Evolutionary conservation across 1,284 basidiomycete species (phyloP).

Genomic region (Ceratorhiza oryzae-sativae): DNA sequence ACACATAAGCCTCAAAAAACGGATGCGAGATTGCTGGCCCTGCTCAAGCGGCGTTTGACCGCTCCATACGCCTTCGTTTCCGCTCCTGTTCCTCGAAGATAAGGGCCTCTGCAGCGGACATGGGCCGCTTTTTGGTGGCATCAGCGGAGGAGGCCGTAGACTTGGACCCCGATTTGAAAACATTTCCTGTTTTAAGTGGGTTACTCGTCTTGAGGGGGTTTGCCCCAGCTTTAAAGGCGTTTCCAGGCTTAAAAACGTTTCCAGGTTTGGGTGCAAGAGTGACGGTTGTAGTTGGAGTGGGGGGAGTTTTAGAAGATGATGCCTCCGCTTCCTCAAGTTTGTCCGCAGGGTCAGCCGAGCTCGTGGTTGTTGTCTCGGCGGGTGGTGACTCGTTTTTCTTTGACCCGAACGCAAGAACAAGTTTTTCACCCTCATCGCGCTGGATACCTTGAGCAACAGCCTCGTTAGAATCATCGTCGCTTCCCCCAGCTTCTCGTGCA

Average conservation of each 20-base stretch:
- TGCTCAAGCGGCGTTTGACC: slow-evolving; percentile 10
- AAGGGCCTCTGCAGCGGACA: slow-evolving; percentile 83
- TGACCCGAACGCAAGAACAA: slow-evolving; percentile 67
- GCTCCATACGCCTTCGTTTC: slow-evolving; percentile 73
- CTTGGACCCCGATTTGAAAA: slow-evolving; percentile 65
- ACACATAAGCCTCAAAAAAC: background rate
- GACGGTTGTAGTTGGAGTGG: slow-evolving; percentile 17
- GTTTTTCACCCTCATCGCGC: slow-evolving; percentile 74
- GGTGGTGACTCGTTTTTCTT: slow-evolving; percentile 51
- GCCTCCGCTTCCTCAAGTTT: slow-evolving; percentile 31
- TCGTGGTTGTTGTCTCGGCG: slow-evolving; percentile 43
- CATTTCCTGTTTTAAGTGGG: slow-evolving; percentile 72
- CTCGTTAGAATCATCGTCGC: slow-evolving; percentile 49
- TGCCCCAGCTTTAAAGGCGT: slow-evolving; percentile 53
- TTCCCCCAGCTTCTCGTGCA: slow-evolving; percentile 59
- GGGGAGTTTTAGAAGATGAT: slow-evolving; percentile 34
- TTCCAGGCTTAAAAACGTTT: slow-evolving; percentile 69
- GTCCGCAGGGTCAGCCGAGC: background rate
- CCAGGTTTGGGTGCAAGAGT: slow-evolving; percentile 49
- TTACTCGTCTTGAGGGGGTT: slow-evolving; percentile 61
- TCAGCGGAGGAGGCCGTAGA: slow-evolving; percentile 45
- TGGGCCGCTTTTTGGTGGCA: slow-evolving; percentile 51
- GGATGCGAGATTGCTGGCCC: background rate
- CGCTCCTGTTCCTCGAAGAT: slow-evolving; percentile 88
- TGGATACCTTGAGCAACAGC: slow-evolving; percentile 68